phyloP scores from a whole-genome alignment of 169 alveolate species.

The Cryptosporidium canis region DNA sequence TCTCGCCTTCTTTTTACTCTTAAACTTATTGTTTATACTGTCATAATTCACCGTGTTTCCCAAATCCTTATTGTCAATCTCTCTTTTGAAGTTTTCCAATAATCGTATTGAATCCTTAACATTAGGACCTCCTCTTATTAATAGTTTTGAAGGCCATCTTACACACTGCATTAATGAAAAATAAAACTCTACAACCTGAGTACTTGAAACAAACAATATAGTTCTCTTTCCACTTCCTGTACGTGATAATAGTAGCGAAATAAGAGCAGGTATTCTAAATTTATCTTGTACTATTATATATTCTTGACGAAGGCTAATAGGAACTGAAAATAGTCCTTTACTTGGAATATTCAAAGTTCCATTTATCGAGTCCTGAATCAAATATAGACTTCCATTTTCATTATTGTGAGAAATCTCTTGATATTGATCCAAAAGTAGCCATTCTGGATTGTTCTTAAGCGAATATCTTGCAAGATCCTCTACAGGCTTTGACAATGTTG shows the following conservation, averaged over 20 bases:
- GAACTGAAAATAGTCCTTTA: constrained; percentile 67
- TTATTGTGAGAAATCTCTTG: background rate
- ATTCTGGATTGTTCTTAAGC: constrained; percentile 76
- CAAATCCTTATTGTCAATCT: constrained; percentile 21
- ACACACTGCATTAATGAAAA: constrained; percentile 54
- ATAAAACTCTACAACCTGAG: constrained; percentile 65
- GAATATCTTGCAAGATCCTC: constrained; percentile 81
- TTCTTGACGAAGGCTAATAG: constrained; percentile 56
- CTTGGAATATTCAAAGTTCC: background rate
- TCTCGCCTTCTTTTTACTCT: background rate
- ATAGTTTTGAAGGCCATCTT: constrained; percentile 48
- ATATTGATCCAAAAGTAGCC: constrained; percentile 58
- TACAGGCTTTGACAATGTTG: constrained; percentile 84
- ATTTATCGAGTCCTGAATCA: background rate
- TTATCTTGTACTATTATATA: constrained; percentile 48
- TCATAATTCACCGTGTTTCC: background rate
- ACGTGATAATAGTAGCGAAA: constrained; percentile 38
- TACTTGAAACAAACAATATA: constrained; percentile 65
- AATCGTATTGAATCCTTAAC: constrained; percentile 29
- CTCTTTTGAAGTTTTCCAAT: constrained; percentile 25
- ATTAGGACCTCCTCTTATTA: constrained; percentile 47
- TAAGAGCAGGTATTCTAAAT: constrained; percentile 60
- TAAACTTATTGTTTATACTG: background rate
- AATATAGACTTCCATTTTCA: background rate
- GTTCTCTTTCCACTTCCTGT: constrained; percentile 25